Conservation (phyloP, 352 stramenopile species). For the Plasmopara halstedii region DNA sequence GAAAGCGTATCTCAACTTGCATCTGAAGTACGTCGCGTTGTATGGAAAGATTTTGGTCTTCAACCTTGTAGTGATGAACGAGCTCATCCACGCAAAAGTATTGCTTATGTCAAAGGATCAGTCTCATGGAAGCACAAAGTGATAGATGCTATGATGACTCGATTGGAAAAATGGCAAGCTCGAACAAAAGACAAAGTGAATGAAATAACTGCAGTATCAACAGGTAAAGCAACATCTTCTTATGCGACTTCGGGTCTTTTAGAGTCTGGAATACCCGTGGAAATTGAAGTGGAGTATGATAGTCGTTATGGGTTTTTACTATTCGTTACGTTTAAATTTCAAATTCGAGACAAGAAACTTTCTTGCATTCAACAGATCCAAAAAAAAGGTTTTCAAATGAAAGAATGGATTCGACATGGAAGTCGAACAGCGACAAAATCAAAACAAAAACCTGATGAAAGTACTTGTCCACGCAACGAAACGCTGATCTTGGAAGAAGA, state of each 20-base stretch:
- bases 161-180: slow-evolving; percentile 11
- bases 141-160: slow-evolving; percentile 8
- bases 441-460: background rate
- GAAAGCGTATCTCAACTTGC: slow-evolving; percentile 45
- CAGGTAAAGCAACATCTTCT: slow-evolving; percentile 18
- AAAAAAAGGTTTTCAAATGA: slow-evolving; percentile 2
- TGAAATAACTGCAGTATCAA: background rate
- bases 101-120: slow-evolving; percentile 6
- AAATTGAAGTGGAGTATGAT: slow-evolving; percentile 70
- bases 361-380: slow-evolving; percentile 2
- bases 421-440: slow-evolving; percentile 7
- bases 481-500: slow-evolving; percentile 15
- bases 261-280: slow-evolving; percentile 35
- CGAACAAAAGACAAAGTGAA: background rate
- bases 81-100: slow-evolving; percentile 14
- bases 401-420: slow-evolving; percentile 10
- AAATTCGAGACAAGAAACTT: slow-evolving; percentile 16
- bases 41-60: slow-evolving; percentile 37
- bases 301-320: slow-evolving; percentile 45
- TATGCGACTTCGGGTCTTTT: slow-evolving; percentile 11
- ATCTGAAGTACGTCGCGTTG: slow-evolving; percentile 41
- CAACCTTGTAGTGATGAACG: slow-evolving; percentile 16
- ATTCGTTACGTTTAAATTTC: slow-evolving; percentile 46
- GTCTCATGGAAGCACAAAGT: slow-evolving; percentile 24
- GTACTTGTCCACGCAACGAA: background rate